phyloP scores from a whole-genome alignment of 2,329 filamentous ascomycete species.

The Cercospora beticola region DNA sequence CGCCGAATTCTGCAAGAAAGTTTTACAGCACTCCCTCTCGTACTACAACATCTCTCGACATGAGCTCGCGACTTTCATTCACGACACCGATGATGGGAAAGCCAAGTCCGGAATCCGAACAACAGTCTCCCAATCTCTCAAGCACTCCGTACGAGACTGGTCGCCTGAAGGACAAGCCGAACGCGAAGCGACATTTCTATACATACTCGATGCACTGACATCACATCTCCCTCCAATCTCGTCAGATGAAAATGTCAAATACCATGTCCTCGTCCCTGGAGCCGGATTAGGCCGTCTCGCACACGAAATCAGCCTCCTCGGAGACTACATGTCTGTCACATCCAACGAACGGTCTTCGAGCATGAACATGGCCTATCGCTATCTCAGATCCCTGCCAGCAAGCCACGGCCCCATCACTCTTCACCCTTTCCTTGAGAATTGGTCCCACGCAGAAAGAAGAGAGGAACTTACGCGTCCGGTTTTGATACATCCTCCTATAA shows the following conservation, averaged over 20 bases:
- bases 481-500: conserved; percentile 6
- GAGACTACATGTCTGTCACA: conserved; percentile 66
- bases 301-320: conserved; percentile 69
- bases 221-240: conserved; percentile 18
- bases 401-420: conserved; percentile 62
- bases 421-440: conserved; percentile 70
- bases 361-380: conserved; percentile 75
- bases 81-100: conserved; percentile 44
- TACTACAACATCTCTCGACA: conserved; percentile 22
- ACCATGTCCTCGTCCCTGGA: conserved; percentile 74
- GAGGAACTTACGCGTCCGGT: conserved; percentile 30
- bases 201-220: conserved; percentile 55
- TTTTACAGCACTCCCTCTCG: conserved; percentile 59
- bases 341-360: conserved; percentile 93
- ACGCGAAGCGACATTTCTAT: conserved; percentile 67
- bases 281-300: conserved; percentile 82
- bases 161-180: conserved; percentile 70
- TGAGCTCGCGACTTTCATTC: conserved; percentile 21
- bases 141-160: conserved; percentile 94
- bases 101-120: conserved; percentile 52
- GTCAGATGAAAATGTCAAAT: conserved; percentile 6
- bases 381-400: conserved; percentile 66
- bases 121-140: conserved; percentile 67
- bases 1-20: conserved; percentile 71
- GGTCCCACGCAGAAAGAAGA: conserved; percentile 68